Evolutionary conservation across 2,329 filamentous ascomycete species (phyloP), one percentile per base, ranked within the genome.

Genomic region (Fusarium xylarioides): DNA sequence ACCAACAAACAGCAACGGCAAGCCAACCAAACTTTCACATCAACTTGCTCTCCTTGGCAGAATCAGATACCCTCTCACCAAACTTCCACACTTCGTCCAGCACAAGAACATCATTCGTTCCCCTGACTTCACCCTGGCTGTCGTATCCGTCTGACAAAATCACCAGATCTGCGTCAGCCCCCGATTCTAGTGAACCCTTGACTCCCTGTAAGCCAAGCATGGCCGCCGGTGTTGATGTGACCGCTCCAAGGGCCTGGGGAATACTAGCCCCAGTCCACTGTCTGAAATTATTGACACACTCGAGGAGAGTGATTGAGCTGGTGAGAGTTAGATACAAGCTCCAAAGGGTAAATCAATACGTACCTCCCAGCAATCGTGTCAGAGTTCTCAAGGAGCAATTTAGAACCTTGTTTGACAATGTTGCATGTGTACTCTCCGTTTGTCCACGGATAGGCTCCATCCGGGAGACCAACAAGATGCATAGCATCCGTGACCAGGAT

Each of bases 401-500:
- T 87, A 0, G 90, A 85, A 2, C 95, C 94, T 56, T 88, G 89
- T 83, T 95, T 95, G 67, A 92, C 82, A 72, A 92, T 90, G 40
- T 83, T 85, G 71, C 87, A 87, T 50, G 86, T 86, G 32, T 83
- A 82, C 63, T 88, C 87, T 11, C 90, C 90, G 76, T 97, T 97
- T 10, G 91, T 95, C 94, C 94, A 97, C 70, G 92, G 89, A 79
- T 97, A 97, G 5, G 89, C 87, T 7, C 95, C 95, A 77, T 97
- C 95, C 0, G 93, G 92, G 60, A 97, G 86, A 2, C 95, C 95
- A 26, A 93, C 91, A 21, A 97, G 87, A 74, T 93, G 91, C 94
- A 97, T 97, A 10, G 95, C 95, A 81, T 98, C 95, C 0, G 95
- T 97, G 49, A 98, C 95, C 11, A 98, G 89, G 68, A 97, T 92